Conservation (phyloP, 2,329 filamentous ascomycete genomes). For the Botrytis paeoniae region DNA sequence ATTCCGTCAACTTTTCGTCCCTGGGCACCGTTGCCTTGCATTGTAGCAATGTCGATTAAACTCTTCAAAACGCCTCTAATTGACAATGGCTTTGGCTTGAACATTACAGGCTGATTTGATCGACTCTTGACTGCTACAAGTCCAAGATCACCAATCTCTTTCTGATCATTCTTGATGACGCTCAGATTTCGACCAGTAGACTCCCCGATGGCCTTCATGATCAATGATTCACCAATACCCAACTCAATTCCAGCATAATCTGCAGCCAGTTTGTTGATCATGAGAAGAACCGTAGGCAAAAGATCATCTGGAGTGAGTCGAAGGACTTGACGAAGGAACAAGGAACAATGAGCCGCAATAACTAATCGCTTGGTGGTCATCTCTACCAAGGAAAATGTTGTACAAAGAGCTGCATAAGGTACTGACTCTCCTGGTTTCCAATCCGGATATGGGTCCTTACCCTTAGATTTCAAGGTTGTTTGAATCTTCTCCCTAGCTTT, state of each 20-base stretch:
- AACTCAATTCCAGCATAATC: conserved; percentile 96
- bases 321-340: conserved; percentile 92
- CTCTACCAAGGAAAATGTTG: conserved; percentile 91
- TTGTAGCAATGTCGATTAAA: conserved; percentile 82
- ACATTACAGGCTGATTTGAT: conserved; percentile 95
- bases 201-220: conserved; percentile 98
- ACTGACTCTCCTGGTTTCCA: conserved; percentile 88
- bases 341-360: conserved; percentile 83
- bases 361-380: conserved; percentile 88
- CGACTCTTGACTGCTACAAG: conserved; percentile 94
- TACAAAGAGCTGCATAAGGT: conserved; percentile 91
- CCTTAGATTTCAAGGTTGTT: conserved; percentile 64
- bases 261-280: conserved; percentile 97
- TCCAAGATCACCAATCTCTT: conserved; percentile 92
- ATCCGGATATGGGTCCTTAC: conserved; percentile 85
- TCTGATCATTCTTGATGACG: conserved; percentile 92
- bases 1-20: conserved; percentile 89
- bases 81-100: conserved; percentile 90
- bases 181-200: conserved; percentile 82
- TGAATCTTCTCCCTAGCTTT: conserved; percentile 81
- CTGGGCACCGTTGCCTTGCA: conserved; percentile 83
- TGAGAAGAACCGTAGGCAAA: conserved; percentile 82
- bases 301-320: conserved; percentile 85
- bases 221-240: conserved; percentile 96
- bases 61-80: conserved; percentile 83